A percentile compares a stretch with the other conserved stretches of the same genome.
Evolutionary conservation across 2,329 filamentous ascomycete genomes (phyloP).

Genomic region (Ilyonectria mors-panacis): DNA sequence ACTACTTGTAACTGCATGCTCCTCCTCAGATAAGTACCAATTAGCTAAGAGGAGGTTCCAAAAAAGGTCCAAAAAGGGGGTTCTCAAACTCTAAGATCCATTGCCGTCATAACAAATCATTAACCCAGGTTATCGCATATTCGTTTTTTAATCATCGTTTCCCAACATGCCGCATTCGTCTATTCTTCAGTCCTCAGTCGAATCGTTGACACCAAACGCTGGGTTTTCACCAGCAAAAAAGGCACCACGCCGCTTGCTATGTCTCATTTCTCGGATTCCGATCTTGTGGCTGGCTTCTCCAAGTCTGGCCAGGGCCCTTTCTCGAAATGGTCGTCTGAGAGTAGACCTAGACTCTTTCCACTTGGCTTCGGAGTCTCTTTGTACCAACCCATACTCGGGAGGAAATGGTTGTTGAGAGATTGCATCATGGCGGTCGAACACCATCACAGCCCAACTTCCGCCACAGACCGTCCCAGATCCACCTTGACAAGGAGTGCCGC

Average conservation of each 20-base stretch:
- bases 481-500: slow-evolving; percentile 41
- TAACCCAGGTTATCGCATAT: not conserved
- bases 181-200: not conserved
- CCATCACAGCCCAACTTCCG: slow-evolving; percentile 47
- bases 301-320: not conserved
- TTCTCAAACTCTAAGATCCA: slow-evolving; percentile 2
- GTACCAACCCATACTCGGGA: not conserved
- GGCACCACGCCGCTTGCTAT: not conserved
- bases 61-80: slow-evolving; percentile 16
- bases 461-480: slow-evolving; percentile 39
- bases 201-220: not conserved
- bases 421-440: slow-evolving; percentile 32
- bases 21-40: slow-evolving; percentile 21
- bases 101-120: not conserved
- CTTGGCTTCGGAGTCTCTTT: not conserved
- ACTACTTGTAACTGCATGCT: slow-evolving; percentile 13
- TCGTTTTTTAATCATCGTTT: not conserved
- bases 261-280: slow-evolving; percentile 15
- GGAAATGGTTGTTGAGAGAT: not conserved
- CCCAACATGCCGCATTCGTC: not conserved
- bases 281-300: not conserved
- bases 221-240: not conserved
- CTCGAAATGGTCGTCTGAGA: not conserved
- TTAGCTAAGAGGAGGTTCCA: slow-evolving; percentile 29
- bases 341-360: not conserved